Conservation (phyloP, 495 filamentous ascomycete genomes). For the Sordaria brevicollis region DNA sequence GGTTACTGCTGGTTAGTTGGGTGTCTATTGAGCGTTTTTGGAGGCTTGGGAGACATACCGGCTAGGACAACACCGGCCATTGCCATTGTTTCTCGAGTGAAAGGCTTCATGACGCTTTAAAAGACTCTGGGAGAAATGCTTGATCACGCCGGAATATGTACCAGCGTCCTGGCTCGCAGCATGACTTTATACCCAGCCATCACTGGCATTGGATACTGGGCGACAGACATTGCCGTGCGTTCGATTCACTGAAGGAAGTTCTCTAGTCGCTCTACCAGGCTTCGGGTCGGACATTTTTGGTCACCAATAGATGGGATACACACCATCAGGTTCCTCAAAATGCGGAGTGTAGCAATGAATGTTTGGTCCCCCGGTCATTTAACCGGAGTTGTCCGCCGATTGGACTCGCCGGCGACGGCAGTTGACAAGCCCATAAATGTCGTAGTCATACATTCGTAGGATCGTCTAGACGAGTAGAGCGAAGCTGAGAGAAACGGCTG, state of each 20-base stretch:
- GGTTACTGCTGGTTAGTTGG: background rate
- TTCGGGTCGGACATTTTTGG: background rate
- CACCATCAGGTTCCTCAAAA: background rate
- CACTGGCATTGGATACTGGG: background rate
- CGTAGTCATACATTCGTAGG: background rate
- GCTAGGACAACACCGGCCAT: background rate
- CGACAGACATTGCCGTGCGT: background rate
- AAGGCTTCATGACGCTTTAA: background rate
- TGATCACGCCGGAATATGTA: no score
- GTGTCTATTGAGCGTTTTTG: background rate
- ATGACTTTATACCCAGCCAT: background rate
- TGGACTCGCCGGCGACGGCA: background rate
- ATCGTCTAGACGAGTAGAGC: background rate
- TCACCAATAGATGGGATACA: background rate
- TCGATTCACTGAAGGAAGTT: background rate
- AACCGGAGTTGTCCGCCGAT: background rate
- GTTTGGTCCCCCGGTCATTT: background rate
- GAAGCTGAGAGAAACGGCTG: background rate
- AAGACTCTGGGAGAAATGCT: background rate
- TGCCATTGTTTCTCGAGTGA: background rate
- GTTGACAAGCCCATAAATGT: background rate
- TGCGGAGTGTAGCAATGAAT: background rate
- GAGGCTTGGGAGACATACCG: background rate
- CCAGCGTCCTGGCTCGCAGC: background rate
- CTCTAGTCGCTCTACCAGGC: background rate